These are phyloP conservation scores for Eucalyptus pauciflora DNA, from an alignment of 345 rosid species.

Conservation along the genomic window DNA sequence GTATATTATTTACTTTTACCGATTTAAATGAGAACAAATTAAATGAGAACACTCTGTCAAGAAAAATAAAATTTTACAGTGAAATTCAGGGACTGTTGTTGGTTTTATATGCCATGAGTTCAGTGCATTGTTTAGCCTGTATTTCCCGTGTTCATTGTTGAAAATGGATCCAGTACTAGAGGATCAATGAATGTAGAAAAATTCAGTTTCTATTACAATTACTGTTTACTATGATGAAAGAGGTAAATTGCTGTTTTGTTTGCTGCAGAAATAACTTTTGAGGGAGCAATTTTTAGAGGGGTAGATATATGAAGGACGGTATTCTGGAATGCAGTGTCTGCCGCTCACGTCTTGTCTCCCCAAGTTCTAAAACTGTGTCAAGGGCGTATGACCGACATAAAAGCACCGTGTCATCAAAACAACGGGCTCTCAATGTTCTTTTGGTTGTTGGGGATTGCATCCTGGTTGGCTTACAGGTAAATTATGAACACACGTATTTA, in stretches of 20 bases:
- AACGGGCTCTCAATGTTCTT: constrained; percentile 36
- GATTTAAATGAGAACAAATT: not conserved
- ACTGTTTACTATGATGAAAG: not conserved
- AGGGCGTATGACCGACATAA: constrained; percentile 51
- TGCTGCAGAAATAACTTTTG: not conserved
- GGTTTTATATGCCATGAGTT: not conserved
- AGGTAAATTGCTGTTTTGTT: not conserved
- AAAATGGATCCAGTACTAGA: not conserved
- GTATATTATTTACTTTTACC: not conserved
- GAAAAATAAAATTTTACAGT: not conserved
- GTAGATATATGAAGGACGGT: constrained; percentile 5
- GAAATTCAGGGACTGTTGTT: not conserved
- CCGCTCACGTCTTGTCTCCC: constrained; percentile 28
- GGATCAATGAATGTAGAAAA: not conserved
- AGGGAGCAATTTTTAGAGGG: not conserved
- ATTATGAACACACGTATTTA: not conserved
- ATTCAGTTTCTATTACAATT: not conserved
- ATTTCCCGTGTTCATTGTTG: not conserved
- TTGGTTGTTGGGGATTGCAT: constrained; percentile 69
- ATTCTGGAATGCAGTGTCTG: constrained; percentile 24
- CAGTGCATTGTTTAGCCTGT: not conserved
- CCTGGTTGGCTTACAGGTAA: constrained; percentile 54
- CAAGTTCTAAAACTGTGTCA: constrained; percentile 21
- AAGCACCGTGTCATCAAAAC: constrained; percentile 27
- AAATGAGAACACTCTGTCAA: not conserved